Base-by-base conservation (phyloP, 345 rosid species). In the Raphanus sativus region DNA sequence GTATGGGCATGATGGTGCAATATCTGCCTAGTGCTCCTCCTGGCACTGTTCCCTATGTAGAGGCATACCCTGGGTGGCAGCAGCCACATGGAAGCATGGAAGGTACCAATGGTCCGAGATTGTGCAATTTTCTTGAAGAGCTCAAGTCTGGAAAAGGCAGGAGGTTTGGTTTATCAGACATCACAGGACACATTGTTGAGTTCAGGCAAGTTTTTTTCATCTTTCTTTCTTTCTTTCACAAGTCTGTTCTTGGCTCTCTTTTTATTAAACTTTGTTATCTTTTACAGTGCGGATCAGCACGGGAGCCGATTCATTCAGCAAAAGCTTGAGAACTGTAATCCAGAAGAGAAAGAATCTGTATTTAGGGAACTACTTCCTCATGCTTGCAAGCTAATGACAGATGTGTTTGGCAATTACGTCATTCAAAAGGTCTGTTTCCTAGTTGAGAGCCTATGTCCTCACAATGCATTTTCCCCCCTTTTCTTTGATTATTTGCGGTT, bases 301-400 rank as follows among this genome's bases (percentile, higher is more conserved):
- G 91, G 94, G 55, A 89, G 94, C 76, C 80, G 94, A 63, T 89
- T 86, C 83, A 89, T 89, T 82, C 94, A 89, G 84, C 94, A 89
- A 79, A 87, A 86, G 85, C 82, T 89, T 76, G 90, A 89, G 78
- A 75, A 73, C 60, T 88, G 91, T 62, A 82, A 82, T 69, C 70
- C 75, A 55, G 90, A 86, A 40, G 94, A 85, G 59, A 89, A 89
- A 81, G 81, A 79, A 30, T 81, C 85, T 29, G 90, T 89, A 21
- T 87, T 86, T 81, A 82, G 83, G 70, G 94, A 89, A 83, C 81
- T 89, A 68, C 84, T 89, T 73, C 94, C 91, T 15, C 84, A 81
- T 82, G 85, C 90, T 63, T 83, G 87, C 71, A 85, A 77, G 71
- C 77, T 89, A 42, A 87, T 89, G 91, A 87, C 89, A 3, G 94